Percentiles rank a stretch among this genome's conserved stretches.
Conservation (phyloP, 2,329 filamentous ascomycete genomes). For the Colletotrichum euphorbiae region DNA sequence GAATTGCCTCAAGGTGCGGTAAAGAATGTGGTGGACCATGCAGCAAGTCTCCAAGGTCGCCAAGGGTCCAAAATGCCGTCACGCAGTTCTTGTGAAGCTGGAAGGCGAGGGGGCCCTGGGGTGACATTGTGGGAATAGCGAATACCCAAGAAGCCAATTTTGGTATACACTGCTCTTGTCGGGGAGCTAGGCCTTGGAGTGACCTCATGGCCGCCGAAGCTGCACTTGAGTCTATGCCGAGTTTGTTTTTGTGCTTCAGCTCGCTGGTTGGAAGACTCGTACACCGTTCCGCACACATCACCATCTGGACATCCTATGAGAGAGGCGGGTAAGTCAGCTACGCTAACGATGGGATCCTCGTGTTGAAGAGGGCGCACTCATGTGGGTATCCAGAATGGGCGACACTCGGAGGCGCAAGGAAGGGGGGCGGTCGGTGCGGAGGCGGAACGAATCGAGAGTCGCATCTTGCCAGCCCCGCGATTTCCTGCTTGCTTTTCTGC, state of each 20-base stretch:
- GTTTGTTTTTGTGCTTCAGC: neutral
- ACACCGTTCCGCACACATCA: neutral
- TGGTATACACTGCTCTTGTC: neutral
- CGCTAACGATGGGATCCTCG: conserved; percentile 3
- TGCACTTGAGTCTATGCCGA: neutral
- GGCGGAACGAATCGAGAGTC: neutral
- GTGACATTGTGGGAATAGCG: neutral
- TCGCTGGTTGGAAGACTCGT: conserved; percentile 3
- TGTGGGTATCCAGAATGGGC: conserved; percentile 15
- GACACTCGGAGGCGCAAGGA: neutral
- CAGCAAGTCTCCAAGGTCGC: neutral
- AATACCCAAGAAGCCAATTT: conserved; percentile 5
- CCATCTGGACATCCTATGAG: neutral
- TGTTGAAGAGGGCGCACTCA: conserved; percentile 16
- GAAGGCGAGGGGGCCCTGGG: conserved; percentile 6
- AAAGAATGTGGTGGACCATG: neutral
- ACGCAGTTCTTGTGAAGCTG: too few species aligned
- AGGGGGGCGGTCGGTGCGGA: neutral
- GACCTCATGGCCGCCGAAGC: neutral
- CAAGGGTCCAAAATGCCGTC: neutral
- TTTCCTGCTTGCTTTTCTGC: conserved; percentile 3
- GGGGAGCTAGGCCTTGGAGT: neutral
- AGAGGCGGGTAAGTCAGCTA: neutral
- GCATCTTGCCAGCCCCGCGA: neutral
- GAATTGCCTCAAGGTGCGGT: neutral